phyloP scores from a whole-genome alignment of 2,329 filamentous ascomycete genomes.

The Colletotrichum cordylinicola region DNA sequence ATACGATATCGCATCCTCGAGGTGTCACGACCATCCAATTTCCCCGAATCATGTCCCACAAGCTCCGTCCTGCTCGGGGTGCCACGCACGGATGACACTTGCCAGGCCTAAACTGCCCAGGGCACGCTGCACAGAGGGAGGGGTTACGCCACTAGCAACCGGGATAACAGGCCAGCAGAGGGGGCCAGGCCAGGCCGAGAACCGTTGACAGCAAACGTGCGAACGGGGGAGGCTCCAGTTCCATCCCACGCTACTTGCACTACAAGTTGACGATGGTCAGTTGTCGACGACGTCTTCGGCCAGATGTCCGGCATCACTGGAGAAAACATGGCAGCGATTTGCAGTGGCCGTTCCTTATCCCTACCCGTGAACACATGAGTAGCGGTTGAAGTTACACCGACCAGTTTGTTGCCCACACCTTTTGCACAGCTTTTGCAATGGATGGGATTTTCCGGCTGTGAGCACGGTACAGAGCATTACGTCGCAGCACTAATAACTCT shows the following conservation, averaged over 20 bases:
- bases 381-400: neutral
- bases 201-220: conserved; percentile 4
- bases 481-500: neutral
- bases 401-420: neutral
- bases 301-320: conserved; percentile 9
- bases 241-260: neutral
- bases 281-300: neutral
- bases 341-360: neutral
- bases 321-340: neutral
- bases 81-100: conserved; percentile 16
- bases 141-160: neutral
- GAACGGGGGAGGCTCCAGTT: conserved; percentile 1
- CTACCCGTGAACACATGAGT: neutral
- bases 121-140: neutral
- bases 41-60: conserved; percentile 23
- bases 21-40: conserved; percentile 12
- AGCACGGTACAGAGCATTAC: neutral
- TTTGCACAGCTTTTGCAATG: neutral
- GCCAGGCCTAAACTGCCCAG: neutral
- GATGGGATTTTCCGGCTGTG: neutral
- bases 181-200: conserved; percentile 9
- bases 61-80: neutral
- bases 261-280: neutral
- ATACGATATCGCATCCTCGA: conserved; percentile 2
- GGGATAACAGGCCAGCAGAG: neutral